phyloP scores from a whole-genome alignment of 805 yeast species.

The Yarrowia sp. region DNA sequence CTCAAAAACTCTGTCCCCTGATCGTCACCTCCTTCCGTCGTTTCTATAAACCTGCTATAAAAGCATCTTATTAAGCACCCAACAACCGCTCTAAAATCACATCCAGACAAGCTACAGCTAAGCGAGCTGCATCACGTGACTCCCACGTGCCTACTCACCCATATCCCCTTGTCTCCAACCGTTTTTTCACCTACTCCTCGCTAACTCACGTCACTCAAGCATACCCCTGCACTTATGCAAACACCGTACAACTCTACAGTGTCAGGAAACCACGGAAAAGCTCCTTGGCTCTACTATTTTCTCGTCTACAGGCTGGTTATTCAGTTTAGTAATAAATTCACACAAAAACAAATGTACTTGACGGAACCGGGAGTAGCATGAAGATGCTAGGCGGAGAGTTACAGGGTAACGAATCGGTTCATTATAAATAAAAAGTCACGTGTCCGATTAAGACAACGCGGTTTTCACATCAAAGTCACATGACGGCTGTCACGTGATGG shows the following conservation, averaged over 20 bases:
- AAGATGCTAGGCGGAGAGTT: conserved; percentile 10
- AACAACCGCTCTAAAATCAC: no score
- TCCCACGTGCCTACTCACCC: no score
- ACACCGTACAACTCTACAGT: conserved; percentile 21
- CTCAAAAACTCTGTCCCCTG: no score
- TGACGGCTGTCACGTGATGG: background rate
- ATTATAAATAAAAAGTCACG: conserved; percentile 12
- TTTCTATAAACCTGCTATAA: no score
- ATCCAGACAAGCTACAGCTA: no score
- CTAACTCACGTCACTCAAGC: no score
- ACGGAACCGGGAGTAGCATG: conserved; percentile 22
- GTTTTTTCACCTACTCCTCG: no score
- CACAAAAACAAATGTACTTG: conserved; percentile 4
- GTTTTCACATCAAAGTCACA: background rate
- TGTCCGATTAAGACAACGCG: background rate
- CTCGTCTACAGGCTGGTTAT: background rate
- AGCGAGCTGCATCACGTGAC: no score
- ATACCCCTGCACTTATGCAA: background rate
- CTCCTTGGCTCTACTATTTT: no score
- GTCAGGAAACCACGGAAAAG: background rate
- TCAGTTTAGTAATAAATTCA: background rate
- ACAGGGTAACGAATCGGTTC: conserved; percentile 27
- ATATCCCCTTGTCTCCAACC: no score
- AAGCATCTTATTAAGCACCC: no score
- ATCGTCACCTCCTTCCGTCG: no score